These are phyloP conservation scores for Papiliotrema nemorosa DNA, from an alignment of 1,284 basidiomycete species.

Conservation along the genomic window DNA sequence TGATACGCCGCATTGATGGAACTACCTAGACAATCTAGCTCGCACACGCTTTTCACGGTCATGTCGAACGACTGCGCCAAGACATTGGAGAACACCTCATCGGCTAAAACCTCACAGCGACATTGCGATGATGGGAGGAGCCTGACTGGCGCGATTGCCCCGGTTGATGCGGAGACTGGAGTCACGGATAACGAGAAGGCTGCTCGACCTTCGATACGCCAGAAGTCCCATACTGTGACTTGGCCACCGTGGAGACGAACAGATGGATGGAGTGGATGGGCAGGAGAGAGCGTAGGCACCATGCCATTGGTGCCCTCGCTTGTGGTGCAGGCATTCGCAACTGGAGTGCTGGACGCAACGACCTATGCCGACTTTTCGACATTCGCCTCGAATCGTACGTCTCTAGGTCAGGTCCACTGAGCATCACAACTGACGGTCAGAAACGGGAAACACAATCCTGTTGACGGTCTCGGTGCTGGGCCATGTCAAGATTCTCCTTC, in stretches of 20 bases:
- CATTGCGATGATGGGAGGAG: background rate
- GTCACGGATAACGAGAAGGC: background rate
- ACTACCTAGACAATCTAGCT: background rate
- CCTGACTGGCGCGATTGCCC: background rate
- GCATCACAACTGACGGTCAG: conserved; percentile 5
- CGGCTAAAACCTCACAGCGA: no score
- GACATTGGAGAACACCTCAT: no score
- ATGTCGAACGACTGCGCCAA: no score
- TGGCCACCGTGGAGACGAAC: conserved; percentile 19
- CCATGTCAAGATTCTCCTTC: conserved; percentile 21
- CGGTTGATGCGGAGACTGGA: background rate
- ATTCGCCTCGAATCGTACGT: conserved; percentile 47
- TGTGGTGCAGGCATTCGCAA: conserved; percentile 36
- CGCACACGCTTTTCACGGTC: background rate
- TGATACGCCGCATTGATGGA: background rate
- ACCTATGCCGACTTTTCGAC: conserved; percentile 45
- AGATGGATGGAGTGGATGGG: conserved; percentile 30
- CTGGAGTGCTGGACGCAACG: conserved; percentile 45
- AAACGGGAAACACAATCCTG: conserved; percentile 48
- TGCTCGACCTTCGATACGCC: no score
- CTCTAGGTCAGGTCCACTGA: background rate
- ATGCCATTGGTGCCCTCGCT: conserved; percentile 28
- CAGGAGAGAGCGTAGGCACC: conserved; percentile 26
- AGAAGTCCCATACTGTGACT: no score
- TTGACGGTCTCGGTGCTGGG: conserved; percentile 42